phyloP scores from a whole-genome alignment of 1,284 basidiomycete genomes.

The Binderoboletus segoi region DNA sequence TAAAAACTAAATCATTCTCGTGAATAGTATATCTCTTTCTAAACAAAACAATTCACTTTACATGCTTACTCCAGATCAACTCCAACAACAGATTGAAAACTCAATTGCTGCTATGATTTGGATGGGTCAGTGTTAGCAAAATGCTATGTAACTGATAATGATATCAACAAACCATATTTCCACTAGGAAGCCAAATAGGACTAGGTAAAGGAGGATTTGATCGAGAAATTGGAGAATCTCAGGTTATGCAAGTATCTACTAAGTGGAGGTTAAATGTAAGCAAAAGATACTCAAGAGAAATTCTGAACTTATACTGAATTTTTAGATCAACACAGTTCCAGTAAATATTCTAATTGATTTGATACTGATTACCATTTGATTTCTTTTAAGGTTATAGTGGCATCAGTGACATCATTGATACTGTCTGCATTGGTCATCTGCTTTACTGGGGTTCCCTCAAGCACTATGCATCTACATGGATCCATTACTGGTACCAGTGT shows the following conservation, averaged over 20 bases:
- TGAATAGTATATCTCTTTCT: neutral
- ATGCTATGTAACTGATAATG: neutral
- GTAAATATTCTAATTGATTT: neutral
- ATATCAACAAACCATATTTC: neutral
- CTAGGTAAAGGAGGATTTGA: conserved; percentile 11
- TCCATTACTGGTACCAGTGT: conserved; percentile 7
- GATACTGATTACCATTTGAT: neutral
- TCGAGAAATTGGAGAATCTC: neutral
- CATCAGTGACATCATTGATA: conserved; percentile 7
- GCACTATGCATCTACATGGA: neutral
- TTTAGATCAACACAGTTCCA: conserved; percentile 11
- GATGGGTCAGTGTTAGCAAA: neutral
- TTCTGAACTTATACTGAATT: too few species aligned
- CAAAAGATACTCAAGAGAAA: too few species aligned
- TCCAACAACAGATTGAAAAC: neutral
- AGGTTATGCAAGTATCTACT: conserved; percentile 1
- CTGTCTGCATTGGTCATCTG: neutral
- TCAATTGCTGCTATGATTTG: conserved; percentile 4
- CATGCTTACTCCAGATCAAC: neutral
- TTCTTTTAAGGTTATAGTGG: conserved; percentile 4
- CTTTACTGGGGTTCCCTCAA: neutral
- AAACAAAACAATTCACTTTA: neutral
- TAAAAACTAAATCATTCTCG: neutral
- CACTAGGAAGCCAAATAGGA: conserved; percentile 1
- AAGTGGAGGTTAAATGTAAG: conserved; percentile 21